These are phyloP conservation scores for Protostelium mycophagum DNA, from an alignment of 78 protist species.

Conservation along the genomic window DNA sequence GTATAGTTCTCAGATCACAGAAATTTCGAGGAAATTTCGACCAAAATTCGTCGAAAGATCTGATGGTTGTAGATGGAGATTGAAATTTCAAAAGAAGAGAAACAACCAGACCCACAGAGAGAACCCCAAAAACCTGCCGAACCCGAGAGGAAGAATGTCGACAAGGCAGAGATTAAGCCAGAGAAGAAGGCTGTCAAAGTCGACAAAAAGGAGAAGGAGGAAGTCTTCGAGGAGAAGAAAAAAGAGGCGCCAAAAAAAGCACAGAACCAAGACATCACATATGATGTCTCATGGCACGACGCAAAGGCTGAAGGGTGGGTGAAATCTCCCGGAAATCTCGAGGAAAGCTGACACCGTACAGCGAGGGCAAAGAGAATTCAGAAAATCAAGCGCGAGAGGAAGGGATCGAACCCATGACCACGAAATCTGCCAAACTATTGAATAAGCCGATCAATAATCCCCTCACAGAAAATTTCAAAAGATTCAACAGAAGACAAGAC, in stretches of 20 bases:
- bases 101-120: neutral
- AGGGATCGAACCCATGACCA: conserved; percentile 7
- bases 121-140: neutral
- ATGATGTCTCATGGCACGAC: neutral
- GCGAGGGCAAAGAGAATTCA: neutral
- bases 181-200: neutral
- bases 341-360: conserved; percentile 13
- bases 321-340: neutral
- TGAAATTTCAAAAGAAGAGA: neutral
- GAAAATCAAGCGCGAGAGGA: neutral
- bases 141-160: neutral
- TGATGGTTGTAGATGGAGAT: neutral
- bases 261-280: conserved; percentile 3
- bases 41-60: neutral
- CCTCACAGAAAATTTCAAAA: neutral
- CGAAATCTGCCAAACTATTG: neutral
- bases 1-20: neutral
- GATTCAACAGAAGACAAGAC: conserved; percentile 5
- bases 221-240: neutral
- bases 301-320: neutral
- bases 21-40: neutral
- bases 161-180: neutral
- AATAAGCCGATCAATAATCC: neutral
- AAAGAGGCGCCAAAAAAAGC: conserved; percentile 15
- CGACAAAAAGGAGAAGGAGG: neutral